Base-by-base conservation (phyloP, 2,329 filamentous ascomycete species). In the Rhexocercosporidium sp. region DNA sequence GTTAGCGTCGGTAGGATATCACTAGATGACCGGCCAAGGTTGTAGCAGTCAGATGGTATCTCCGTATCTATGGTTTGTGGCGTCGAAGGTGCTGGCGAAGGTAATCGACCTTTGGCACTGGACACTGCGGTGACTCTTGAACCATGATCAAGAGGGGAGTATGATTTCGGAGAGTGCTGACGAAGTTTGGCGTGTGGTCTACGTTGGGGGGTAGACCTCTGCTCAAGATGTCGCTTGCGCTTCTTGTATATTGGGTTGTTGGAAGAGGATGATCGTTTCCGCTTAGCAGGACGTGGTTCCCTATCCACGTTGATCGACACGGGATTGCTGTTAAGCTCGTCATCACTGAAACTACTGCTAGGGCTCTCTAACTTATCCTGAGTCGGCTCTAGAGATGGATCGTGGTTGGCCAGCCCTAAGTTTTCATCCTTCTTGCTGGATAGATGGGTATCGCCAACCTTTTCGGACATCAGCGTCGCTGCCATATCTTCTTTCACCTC, bases 271-370 rank as follows among this genome's bases (percentile, higher is more conserved):
- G 20, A 44, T 34, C 34, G 62, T 57, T 69, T 72, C 61, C 65
- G 62, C 63, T 72, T 70, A 49, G 60, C 27, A 70, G 66, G 59
- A 68, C 66, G 65, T 70, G 41, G 34, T 65, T 60, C 59, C 34
- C 14, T 39, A 7, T 39, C 34, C 7, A 7, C 34, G 14, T 39
- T 18, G 7, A 6, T 14, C 4, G 41, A 4, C 18, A 5, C 4
- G 41, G 7, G 7, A 14, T 6, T 8, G 41, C 41, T 44, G 41
- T 44, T 44, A 14, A 70, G 59, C 62, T 69, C 62, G 49, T 71
- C 54, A 53, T 69, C 47, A 27, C 64, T 67, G 44, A 65, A 6
- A 68, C 39, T 2, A 68, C 65, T 44, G 44, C 54, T 34, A n/a
- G 34, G 49, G 61, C 51, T 69, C 47, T 61, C 60, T 56, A 37